Base-by-base conservation (phyloP, 2,329 filamentous ascomycete genomes). In the Lachnellula occidentalis region DNA sequence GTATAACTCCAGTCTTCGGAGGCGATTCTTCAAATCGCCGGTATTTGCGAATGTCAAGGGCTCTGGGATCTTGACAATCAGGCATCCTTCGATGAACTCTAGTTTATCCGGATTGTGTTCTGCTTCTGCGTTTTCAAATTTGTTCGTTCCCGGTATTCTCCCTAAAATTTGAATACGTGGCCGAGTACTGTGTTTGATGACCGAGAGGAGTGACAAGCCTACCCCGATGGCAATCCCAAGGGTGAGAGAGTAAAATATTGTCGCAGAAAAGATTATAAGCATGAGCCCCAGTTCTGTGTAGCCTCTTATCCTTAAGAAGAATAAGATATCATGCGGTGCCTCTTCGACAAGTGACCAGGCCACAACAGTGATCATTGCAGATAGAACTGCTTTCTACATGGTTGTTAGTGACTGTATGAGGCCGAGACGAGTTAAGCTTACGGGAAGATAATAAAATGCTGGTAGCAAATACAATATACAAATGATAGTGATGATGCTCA, bases 21-120 rank as follows among this genome's bases (percentile, higher is more conserved):
- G 78, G 4, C 94, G 81, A 50, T 86, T 87, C 71, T 95, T 95
- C 45, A 99, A 76, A 63, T 94, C 89, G 46, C 92, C 94, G 0
- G 94, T 97, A 70, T 99, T 99, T 67, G 92, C 92, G 70, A 99
- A 99, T 0, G 92, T 97, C 49, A 99, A 76, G 0, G 94, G 94
- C 68, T 99, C 94, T 0, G 94, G 92, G 53, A 99, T 97, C 76
- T 97, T 97, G 65, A 97, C 90, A 57, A 99, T 96, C 9, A 99
- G 76, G 57, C 89, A 95, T 15, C 92, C 90, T 61, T 96, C 92
- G 51, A 96, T 81, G 65, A 95, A 92, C 69, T 97, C 92, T 3
- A 97, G 78, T 27, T 80, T 78, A 45, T 87, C 83, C 0, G 86
- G 81, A 53, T 88, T 81, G 0, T 86, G 75, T 64, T 86, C 92